These are phyloP conservation scores for Diplotaxis tenuifolia DNA, from an alignment of 345 rosid species.

Conservation along the genomic window DNA sequence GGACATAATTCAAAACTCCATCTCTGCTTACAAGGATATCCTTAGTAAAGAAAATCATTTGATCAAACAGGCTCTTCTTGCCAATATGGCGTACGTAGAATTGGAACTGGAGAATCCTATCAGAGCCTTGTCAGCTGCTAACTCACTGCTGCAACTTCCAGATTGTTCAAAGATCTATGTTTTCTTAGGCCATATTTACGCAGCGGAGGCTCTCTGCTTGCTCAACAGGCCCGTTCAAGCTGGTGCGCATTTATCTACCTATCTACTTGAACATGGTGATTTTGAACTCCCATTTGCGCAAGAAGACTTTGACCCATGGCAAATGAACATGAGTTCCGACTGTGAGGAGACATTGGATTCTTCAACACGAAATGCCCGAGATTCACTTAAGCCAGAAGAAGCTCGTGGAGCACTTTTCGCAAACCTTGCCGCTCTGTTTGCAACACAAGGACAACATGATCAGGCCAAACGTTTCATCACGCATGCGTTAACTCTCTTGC, in stretches of 20 bases:
- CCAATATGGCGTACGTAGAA: constrained; percentile 75
- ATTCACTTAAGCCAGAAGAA: constrained; percentile 72
- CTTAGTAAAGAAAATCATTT: constrained; percentile 51
- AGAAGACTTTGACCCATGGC: constrained; percentile 71
- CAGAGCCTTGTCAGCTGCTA: constrained; percentile 66
- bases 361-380: constrained; percentile 20
- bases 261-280: constrained; percentile 54
- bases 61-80: constrained; percentile 71
- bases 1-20: constrained; percentile 61
- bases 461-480: constrained; percentile 57
- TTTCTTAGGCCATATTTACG: constrained; percentile 77
- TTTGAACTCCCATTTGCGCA: constrained; percentile 62
- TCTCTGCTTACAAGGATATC: constrained; percentile 52
- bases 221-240: constrained; percentile 78
- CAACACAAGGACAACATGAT: constrained; percentile 70
- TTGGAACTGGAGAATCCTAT: constrained; percentile 81
- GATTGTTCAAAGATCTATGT: constrained; percentile 66
- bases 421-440: constrained; percentile 64
- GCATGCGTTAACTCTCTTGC: constrained; percentile 60
- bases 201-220: constrained; percentile 92
- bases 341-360: constrained; percentile 60
- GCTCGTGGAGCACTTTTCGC: constrained; percentile 81
- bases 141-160: constrained; percentile 63
- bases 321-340: constrained; percentile 47
- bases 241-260: constrained; percentile 62